Evolutionary conservation across 768 basidiomycete species (phyloP).

Genomic region (Dendrothele bispora): DNA sequence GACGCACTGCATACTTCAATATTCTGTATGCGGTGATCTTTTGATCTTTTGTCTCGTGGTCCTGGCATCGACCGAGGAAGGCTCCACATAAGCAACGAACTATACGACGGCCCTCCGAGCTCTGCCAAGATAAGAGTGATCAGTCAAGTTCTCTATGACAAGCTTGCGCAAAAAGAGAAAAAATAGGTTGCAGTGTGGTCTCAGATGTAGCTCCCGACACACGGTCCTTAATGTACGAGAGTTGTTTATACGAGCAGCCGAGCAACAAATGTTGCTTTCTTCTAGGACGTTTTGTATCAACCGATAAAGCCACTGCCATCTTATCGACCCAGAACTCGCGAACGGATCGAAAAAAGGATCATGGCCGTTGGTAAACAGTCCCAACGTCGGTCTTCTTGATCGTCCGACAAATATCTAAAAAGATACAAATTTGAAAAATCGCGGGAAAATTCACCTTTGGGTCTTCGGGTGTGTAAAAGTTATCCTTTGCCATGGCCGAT

Average conservation of each 20-base stretch:
- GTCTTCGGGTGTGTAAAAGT: conserved; percentile 46
- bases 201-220: conserved; percentile 88
- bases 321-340: conserved; percentile 17
- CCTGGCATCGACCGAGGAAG: conserved; percentile 69
- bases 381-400: conserved; percentile 93
- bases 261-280: conserved; percentile 31
- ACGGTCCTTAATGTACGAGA: conserved; percentile 70
- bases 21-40: conserved; percentile 59
- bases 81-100: conserved; percentile 85
- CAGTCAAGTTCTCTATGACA: conserved; percentile 5
- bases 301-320: conserved; percentile 52
- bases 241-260: conserved; percentile 79
- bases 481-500: conserved; percentile 50
- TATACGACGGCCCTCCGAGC: conserved; percentile 60
- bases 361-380: conserved; percentile 59
- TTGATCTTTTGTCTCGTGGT: conserved; percentile 35
- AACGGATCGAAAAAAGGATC: conserved; percentile 17
- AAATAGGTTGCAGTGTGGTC: conserved; percentile 56
- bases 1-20: conserved; percentile 82
- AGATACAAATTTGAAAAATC: too few relatives aligned
- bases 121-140: conserved; percentile 32
- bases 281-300: conserved; percentile 98
- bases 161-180: conserved; percentile 11
- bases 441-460: conserved; percentile 61
- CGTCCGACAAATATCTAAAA: conserved; percentile 49